Base-by-base conservation (phyloP, 2,329 filamentous ascomycete genomes). In the Pseudopyrenochaeta lycopersici region DNA sequence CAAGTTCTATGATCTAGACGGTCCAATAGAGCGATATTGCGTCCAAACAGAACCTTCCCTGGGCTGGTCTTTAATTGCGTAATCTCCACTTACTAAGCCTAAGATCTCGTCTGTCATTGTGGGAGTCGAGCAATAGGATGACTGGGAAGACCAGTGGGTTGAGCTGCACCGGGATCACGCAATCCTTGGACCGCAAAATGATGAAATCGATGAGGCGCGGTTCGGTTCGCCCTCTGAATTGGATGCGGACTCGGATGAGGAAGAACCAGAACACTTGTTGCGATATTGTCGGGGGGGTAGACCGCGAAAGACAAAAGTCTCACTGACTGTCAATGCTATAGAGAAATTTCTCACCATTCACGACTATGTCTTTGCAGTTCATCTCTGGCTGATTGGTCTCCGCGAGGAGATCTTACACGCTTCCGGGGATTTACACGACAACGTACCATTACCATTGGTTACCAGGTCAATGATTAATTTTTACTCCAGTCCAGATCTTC, bases 31-130 rank as follows among this genome's bases (percentile, higher is more conserved):
- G 17, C 49, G 32, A 15, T 46, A 52, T 46, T 46, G 42, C 35
- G 20, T 36, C 31, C 7, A 46, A 36, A 52, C n/a, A 33, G 35
- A 31, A 35, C 46, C 46, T 27, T 49, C 29, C 21, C 36, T 38
- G 39, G 33, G 30, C 21, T 48, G 43, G 49, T 38, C 31, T 47
- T n/a, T 43, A 38, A 43, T 54, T 30, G 48, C 46, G 15, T 46
- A 50, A 29, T 54, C 52, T 42, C 52, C 52, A 14, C 46, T 54
- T 32, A 54, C 52, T 12, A 46, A 54, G 12, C 52, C 52, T 27
- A 54, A 54, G 40, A 48, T 50, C 45, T 54, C 46, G 21, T 49
- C 52, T 14, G 41, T 54, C 32, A 54, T 38, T 7, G 52, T 54
- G 15, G 46, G 40, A 30, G 45, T 54, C 39, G 31, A 45, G 33